phyloP scores from a whole-genome alignment of 2,329 filamentous ascomycete genomes.

The Gnomoniopsis smithogilvyi region DNA sequence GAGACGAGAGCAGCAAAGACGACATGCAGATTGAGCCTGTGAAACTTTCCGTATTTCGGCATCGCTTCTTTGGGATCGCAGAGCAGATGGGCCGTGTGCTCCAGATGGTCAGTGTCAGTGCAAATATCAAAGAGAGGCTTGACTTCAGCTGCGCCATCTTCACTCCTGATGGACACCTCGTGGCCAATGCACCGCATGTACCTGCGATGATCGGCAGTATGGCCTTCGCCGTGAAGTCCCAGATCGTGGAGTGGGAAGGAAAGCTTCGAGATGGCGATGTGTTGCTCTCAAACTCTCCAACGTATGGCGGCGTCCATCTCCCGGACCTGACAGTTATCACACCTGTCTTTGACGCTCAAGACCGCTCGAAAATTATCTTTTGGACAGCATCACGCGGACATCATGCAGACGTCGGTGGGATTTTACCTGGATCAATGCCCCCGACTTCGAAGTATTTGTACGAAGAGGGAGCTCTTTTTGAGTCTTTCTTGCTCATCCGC shows the following conservation, averaged over 20 bases:
- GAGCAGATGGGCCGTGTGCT: constrained; percentile 80
- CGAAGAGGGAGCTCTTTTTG: constrained; percentile 64
- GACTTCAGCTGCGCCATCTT: constrained; percentile 84
- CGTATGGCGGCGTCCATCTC: constrained; percentile 79
- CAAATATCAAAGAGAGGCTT: constrained; percentile 77
- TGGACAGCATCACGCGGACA: constrained; percentile 79
- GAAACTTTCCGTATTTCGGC: constrained; percentile 73
- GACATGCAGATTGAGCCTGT: constrained; percentile 65
- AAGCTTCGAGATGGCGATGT: constrained; percentile 78
- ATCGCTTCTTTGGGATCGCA: constrained; percentile 81
- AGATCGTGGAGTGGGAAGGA: constrained; percentile 76
- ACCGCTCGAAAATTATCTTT: constrained; percentile 68
- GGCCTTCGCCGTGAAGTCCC: constrained; percentile 76
- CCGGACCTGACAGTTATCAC: constrained; percentile 82
- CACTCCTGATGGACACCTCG: constrained; percentile 70
- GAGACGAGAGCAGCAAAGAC: constrained; percentile 25
- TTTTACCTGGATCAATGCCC: constrained; percentile 80
- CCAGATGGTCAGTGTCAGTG: constrained; percentile 77
- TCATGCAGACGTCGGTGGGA: constrained; percentile 82
- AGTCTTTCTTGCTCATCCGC: constrained; percentile 68
- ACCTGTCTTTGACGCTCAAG: constrained; percentile 65
- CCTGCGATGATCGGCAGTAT: constrained; percentile 80
- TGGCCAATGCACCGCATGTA: constrained; percentile 79
- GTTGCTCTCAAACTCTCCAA: constrained; percentile 79
- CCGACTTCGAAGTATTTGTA: constrained; percentile 65